phyloP scores from a whole-genome alignment of 371 early-diverging fungal genomes.

The Rhizopus microsporus region DNA sequence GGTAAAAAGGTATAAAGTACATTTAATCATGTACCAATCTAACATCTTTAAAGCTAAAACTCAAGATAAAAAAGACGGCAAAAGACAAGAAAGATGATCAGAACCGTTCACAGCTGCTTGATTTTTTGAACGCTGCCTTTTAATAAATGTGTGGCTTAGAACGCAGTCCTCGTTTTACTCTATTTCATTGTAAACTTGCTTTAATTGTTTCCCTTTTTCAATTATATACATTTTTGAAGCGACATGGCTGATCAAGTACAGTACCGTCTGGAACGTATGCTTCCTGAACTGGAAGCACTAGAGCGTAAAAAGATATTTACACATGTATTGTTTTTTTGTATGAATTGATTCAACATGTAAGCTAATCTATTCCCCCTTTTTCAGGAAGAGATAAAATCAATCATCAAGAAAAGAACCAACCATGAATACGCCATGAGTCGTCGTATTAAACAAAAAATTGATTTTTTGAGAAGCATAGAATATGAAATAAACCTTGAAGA shows the following conservation, averaged over 20 bases:
- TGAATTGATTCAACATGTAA: neutral
- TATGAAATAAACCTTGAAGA: slow-evolving; percentile 92
- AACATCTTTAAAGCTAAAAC: slow-evolving; percentile 23
- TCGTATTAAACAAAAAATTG: slow-evolving; percentile 71
- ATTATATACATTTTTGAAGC: neutral
- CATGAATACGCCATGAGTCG: slow-evolving; percentile 88
- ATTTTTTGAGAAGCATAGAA: slow-evolving; percentile 88
- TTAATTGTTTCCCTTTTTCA: neutral
- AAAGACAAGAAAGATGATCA: slow-evolving; percentile 34
- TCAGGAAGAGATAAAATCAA: slow-evolving; percentile 80
- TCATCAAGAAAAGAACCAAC: slow-evolving; percentile 86
- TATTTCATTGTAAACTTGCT: slow-evolving; percentile 1
- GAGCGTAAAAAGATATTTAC: slow-evolving; percentile 79
- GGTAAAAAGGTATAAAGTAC: slow-evolving; percentile 33
- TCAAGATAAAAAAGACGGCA: slow-evolving; percentile 34
- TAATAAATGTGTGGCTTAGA: slow-evolving; percentile 11
- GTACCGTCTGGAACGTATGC: slow-evolving; percentile 89
- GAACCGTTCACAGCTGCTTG: slow-evolving; percentile 33
- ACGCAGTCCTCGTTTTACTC: neutral
- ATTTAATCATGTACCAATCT: neutral
- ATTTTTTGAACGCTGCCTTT: slow-evolving; percentile 39
- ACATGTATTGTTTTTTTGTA: slow-evolving; percentile 6
- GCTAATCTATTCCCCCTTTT: neutral
- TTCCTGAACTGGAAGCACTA: slow-evolving; percentile 90
- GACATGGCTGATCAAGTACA: slow-evolving; percentile 90